These are phyloP conservation scores for Sungouiozyma intestinalis DNA, from an alignment of 805 yeast genomes.

Conservation along the genomic window DNA sequence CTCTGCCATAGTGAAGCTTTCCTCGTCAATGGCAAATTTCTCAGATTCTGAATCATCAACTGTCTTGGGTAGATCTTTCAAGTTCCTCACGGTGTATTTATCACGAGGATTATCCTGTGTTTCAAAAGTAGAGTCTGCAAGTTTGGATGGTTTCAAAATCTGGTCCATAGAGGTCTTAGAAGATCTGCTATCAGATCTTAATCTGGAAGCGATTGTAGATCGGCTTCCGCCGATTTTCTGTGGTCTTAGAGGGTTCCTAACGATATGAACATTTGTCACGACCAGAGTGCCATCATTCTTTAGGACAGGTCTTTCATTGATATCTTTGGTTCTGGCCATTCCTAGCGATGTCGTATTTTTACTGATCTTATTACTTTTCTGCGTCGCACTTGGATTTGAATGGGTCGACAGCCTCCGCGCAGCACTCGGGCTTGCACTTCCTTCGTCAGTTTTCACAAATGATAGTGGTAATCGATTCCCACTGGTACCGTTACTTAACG, in stretches of 20 bases:
- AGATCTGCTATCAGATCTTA: not conserved
- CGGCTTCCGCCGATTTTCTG: not conserved
- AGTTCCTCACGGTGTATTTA: slow-evolving; percentile 27
- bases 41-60: slow-evolving; percentile 32
- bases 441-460: not conserved
- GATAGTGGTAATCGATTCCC: not conserved
- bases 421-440: not conserved
- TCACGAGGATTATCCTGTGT: slow-evolving; percentile 13
- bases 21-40: slow-evolving; percentile 41
- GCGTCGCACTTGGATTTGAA: not conserved
- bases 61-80: slow-evolving; percentile 31
- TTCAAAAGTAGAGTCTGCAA: not conserved
- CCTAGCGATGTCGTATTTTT: not conserved
- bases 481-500: slow-evolving; percentile 2
- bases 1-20: slow-evolving; percentile 53
- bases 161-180: not conserved
- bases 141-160: not conserved
- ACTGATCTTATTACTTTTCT: not conserved
- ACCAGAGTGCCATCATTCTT: not conserved
- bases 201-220: not conserved
- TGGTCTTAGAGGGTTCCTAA: not conserved
- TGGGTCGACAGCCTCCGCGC: not conserved
- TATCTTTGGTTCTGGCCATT: not conserved
- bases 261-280: not conserved
- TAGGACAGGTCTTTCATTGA: not conserved